Evolutionary conservation across 2,329 filamentous ascomycete genomes (phyloP).

Genomic region (Akanthomyces lecanii): DNA sequence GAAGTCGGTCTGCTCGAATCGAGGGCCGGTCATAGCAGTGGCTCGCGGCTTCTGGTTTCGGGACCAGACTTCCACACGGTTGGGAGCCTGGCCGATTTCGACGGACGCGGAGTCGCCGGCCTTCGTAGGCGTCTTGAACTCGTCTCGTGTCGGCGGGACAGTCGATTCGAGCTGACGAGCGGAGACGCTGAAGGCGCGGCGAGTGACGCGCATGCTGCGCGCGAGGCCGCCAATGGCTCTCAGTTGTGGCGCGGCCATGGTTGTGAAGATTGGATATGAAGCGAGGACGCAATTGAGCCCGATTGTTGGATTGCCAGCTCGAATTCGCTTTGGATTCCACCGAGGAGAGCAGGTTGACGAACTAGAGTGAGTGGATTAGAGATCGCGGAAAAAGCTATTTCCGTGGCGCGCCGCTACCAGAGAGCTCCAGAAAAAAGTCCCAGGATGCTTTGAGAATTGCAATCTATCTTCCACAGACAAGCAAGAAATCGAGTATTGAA

Average conservation of each 20-base stretch:
- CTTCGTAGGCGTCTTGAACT: slow-evolving; percentile 38
- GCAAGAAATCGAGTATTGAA: neutral
- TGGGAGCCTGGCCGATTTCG: slow-evolving; percentile 74
- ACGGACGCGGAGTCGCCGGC: slow-evolving; percentile 41
- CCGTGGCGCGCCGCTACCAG: neutral
- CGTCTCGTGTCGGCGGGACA: slow-evolving; percentile 34
- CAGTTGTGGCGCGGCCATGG: slow-evolving; percentile 44
- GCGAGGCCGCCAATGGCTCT: slow-evolving; percentile 42
- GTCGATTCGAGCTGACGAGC: slow-evolving; percentile 44
- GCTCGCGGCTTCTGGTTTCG: slow-evolving; percentile 76
- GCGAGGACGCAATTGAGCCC: slow-evolving; percentile 4
- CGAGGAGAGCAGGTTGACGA: slow-evolving; percentile 13
- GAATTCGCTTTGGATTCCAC: slow-evolving; percentile 1
- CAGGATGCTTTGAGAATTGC: neutral
- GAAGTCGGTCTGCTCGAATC: slow-evolving; percentile 97
- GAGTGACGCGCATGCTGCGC: slow-evolving; percentile 40
- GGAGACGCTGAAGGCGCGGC: slow-evolving; percentile 47
- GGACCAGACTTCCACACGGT: slow-evolving; percentile 77
- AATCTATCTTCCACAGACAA: neutral
- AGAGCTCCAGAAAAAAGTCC: slow-evolving; percentile 18
- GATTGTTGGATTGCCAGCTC: neutral
- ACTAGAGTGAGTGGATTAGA: slow-evolving; percentile 18
- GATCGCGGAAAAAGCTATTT: slow-evolving; percentile 18
- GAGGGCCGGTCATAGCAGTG: slow-evolving; percentile 84
- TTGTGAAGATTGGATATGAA: slow-evolving; percentile 19